phyloP scores from a whole-genome alignment of 108 stramenopile species.

The Chaetoceros muelleri region DNA sequence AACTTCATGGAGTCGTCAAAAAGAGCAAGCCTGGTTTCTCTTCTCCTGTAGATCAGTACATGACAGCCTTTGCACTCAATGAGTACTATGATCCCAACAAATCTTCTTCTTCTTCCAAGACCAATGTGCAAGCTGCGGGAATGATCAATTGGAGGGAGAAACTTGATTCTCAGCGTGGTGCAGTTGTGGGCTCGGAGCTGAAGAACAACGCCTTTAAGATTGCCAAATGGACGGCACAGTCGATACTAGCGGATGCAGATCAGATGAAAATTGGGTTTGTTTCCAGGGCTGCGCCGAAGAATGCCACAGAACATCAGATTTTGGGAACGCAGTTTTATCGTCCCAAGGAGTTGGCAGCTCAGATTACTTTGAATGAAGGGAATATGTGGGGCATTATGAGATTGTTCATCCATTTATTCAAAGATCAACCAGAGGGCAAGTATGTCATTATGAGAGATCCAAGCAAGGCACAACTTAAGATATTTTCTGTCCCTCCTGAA shows the following conservation, averaged over 20 bases:
- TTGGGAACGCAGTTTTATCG: slow-evolving; percentile 93
- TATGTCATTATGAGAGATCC: slow-evolving; percentile 96
- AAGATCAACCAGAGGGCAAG: slow-evolving; percentile 87
- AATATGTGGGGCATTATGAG: slow-evolving; percentile 98
- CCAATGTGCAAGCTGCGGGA: slow-evolving; percentile 13
- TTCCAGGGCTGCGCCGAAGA: slow-evolving; percentile 67
- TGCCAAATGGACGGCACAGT: slow-evolving; percentile 97
- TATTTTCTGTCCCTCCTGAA: slow-evolving; percentile 88
- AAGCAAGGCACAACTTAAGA: slow-evolving; percentile 85
- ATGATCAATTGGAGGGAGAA: slow-evolving; percentile 71
- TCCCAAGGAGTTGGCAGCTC: slow-evolving; percentile 93
- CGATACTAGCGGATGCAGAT: slow-evolving; percentile 90
- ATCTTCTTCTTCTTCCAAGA: slow-evolving; percentile 3
- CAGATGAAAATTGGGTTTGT: slow-evolving; percentile 98
- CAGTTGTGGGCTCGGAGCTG: slow-evolving; percentile 92
- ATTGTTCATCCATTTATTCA: slow-evolving; percentile 84
- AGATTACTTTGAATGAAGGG: slow-evolving; percentile 85
- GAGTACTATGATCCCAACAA: slow-evolving; percentile 78
- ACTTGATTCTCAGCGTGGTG: slow-evolving; percentile 91
- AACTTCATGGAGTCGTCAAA: slow-evolving; percentile 74
- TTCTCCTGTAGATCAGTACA: slow-evolving; percentile 53
- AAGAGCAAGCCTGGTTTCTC: slow-evolving; percentile 36
- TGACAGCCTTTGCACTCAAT: slow-evolving; percentile 96
- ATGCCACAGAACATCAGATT: slow-evolving; percentile 85
- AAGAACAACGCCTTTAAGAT: slow-evolving; percentile 98